phyloP scores from a whole-genome alignment of 225 moss, liverwort and hornwort genomes.

The Marchantia paleacea region DNA sequence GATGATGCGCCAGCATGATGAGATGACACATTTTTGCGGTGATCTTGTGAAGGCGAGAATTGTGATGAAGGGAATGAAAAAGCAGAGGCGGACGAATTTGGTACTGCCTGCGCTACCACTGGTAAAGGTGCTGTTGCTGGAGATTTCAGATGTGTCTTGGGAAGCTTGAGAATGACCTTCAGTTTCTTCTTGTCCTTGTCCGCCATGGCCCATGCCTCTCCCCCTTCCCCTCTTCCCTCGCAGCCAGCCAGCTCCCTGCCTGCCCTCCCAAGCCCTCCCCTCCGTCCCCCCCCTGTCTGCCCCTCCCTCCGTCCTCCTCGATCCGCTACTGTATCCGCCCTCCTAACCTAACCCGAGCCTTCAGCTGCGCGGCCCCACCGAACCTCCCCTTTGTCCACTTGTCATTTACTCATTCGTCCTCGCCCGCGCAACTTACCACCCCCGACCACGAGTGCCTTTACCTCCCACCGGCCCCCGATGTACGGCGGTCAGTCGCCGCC shows the following conservation, averaged over 20 bases:
- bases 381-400: background rate
- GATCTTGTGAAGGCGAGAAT: constrained; percentile 39
- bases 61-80: constrained; percentile 30
- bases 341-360: constrained; percentile 19
- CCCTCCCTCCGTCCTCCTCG: constrained; percentile 18
- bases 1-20: constrained; percentile 45
- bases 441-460: background rate
- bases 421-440: background rate
- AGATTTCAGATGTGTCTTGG: constrained; percentile 47
- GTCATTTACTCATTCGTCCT: background rate
- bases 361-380: background rate
- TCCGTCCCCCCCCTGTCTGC: constrained; percentile 4
- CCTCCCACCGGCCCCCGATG: background rate
- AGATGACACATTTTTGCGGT: constrained; percentile 32
- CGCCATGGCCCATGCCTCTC: constrained; percentile 86
- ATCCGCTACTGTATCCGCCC: constrained; percentile 17
- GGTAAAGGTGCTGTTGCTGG: constrained; percentile 36
- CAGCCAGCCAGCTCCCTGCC: constrained; percentile 30
- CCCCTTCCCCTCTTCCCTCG: constrained; percentile 37
- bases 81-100: constrained; percentile 34
- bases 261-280: constrained; percentile 25
- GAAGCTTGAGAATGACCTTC: constrained; percentile 97
- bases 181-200: constrained; percentile 99
- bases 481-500: background rate
- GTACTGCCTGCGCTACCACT: constrained; percentile 19